Evolutionary conservation across 73 alveolate genomes (phyloP), one percentile per base, ranked within the genome.

Genomic region (Stentor roeselii): DNA sequence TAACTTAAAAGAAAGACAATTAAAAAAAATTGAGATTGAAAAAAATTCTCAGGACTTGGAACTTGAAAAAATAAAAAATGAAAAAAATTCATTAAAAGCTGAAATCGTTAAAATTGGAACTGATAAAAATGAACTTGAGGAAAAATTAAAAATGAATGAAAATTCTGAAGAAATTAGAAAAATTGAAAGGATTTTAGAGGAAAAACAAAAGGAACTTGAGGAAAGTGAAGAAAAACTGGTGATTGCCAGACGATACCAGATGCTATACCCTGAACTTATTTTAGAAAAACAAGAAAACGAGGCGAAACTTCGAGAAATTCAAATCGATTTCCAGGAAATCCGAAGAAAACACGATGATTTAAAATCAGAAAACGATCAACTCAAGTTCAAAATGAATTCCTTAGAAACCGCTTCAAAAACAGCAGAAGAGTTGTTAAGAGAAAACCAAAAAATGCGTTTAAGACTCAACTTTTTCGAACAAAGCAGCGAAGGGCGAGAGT

Each of bases 111-210:
- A 67, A 32, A n/a, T 67, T 30, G 37, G 21, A 34, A 67, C 80
- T 2, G 80, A 67, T 27, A 67, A 32, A 67, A 34, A 30, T 2
- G 80, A 67, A 67, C 37, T 67, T 67, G 80, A 67, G 34, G 80
- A 67, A 32, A n/a, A 34, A 34, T 27, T 34, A 15, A 67, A 34
- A 2, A 21, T 67, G 41, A 40, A 40, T 40, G 41, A 67, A 67
- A 67, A 67, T 40, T 40, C 80, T 21, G 80, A 67, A 67, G 80
- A 67, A 67, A 67, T 67, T 34, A 32, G 27, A 21, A 14, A 67
- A 21, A 36, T 67, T 67, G 80, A 67, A 40, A 36, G 37, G n/a
- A 67, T 67, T 21, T 32, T 67, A 21, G 80, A 67, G 34, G 80
- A 67, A 14, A 67, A 67, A 40, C 41, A 67, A 1, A 67, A 67